Evolutionary conservation across 345 rosid species (phyloP).

Genomic region (Syzygium aromaticum): DNA sequence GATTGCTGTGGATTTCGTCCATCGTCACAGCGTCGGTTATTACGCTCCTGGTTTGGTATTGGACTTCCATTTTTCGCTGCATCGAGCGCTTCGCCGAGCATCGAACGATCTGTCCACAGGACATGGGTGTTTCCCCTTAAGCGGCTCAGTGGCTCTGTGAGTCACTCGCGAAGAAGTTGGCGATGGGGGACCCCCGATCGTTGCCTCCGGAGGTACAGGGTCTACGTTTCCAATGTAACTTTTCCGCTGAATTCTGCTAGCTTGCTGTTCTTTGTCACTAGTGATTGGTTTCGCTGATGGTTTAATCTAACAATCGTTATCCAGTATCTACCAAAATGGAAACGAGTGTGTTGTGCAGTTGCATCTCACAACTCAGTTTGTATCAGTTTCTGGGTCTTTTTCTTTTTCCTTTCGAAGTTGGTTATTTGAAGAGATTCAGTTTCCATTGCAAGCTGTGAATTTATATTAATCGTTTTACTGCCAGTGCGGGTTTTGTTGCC

Average conservation of each 20-base stretch:
- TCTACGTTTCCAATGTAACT: neutral
- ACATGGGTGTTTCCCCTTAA: neutral
- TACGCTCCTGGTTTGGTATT: neutral
- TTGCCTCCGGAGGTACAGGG: neutral
- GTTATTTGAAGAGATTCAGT: neutral
- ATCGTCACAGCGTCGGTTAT: conserved; percentile 1
- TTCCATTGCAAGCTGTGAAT: neutral
- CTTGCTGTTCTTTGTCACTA: neutral
- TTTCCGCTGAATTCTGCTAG: neutral
- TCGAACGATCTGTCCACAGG: neutral
- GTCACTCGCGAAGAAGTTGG: neutral
- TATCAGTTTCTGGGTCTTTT: neutral
- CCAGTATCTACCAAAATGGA: neutral
- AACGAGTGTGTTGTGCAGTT: neutral
- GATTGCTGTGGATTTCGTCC: neutral
- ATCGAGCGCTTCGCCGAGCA: neutral
- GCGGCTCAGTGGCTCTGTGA: neutral
- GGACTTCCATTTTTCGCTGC: neutral
- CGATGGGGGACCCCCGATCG: neutral
- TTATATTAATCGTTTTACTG: neutral
- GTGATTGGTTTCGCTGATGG: neutral
- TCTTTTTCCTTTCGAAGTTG: neutral
- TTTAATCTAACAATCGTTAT: neutral
- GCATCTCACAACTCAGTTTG: neutral
- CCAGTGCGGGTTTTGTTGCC: neutral